A percentile compares a stretch with the other conserved stretches of the same genome.
Evolutionary conservation across 2,329 filamentous ascomycete genomes (phyloP).

Genomic region (Basipetospora chlamydospora): DNA sequence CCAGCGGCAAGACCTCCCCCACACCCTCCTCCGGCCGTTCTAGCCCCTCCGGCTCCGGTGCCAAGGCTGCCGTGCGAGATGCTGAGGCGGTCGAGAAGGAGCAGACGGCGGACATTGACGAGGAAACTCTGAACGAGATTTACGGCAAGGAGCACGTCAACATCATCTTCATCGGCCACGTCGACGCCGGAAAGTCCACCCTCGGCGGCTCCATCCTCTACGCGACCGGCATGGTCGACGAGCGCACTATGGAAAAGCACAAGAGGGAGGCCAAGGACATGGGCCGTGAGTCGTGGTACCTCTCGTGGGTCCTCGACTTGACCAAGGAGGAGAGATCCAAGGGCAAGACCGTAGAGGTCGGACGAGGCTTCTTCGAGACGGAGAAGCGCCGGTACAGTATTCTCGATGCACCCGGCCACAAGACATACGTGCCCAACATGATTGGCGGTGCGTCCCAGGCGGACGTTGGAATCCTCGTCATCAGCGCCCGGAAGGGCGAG

Average conservation of each 20-base stretch:
- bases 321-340: constrained; percentile 93
- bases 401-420: constrained; percentile 91
- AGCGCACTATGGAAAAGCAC: constrained; percentile 96
- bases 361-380: constrained; percentile 90
- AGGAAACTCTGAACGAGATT: constrained; percentile 74
- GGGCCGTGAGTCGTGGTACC: constrained; percentile 94
- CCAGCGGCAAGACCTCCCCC: constrained; percentile 35
- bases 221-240: constrained; percentile 96
- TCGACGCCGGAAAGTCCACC: constrained; percentile 96
- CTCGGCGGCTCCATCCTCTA: constrained; percentile 88
- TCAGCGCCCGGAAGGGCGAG: constrained; percentile 92
- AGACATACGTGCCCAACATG: constrained; percentile 97
- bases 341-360: constrained; percentile 97
- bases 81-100: constrained; percentile 76
- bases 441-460: constrained; percentile 89
- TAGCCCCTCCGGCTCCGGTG: constrained; percentile 51
- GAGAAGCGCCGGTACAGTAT: constrained; percentile 95
- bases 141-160: constrained; percentile 91
- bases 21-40: constrained; percentile 71
- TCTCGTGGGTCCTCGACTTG: constrained; percentile 95
- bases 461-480: constrained; percentile 88
- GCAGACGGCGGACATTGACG: constrained; percentile 58
- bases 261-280: constrained; percentile 92
- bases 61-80: constrained; percentile 44
- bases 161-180: constrained; percentile 95